These are phyloP conservation scores for Candida odintsovae DNA, from an alignment of 805 yeast species.

Conservation along the genomic window DNA sequence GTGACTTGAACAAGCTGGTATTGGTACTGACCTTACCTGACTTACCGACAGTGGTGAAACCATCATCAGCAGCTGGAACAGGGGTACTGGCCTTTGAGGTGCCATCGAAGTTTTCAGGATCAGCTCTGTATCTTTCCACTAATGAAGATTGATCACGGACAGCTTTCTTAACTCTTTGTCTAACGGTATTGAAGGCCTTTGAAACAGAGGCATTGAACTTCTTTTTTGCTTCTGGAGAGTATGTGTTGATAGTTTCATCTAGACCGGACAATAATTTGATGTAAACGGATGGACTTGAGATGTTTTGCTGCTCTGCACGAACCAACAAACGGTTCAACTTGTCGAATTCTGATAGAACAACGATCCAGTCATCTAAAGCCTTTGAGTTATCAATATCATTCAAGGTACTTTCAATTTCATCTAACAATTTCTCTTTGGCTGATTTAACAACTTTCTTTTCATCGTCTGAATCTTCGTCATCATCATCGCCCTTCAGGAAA, in stretches of 20 bases:
- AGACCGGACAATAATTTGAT: constrained; percentile 64
- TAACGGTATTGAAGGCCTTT: constrained; percentile 79
- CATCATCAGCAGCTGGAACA: constrained; percentile 23
- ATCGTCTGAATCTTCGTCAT: constrained; percentile 54
- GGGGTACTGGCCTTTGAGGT: constrained; percentile 19
- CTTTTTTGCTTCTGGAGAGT: constrained; percentile 47
- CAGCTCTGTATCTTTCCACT: constrained; percentile 53
- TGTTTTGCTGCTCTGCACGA: constrained; percentile 71
- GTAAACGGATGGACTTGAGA: constrained; percentile 65
- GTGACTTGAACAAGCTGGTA: constrained; percentile 55
- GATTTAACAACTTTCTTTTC: constrained; percentile 84
- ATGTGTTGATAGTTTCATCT: constrained; percentile 59
- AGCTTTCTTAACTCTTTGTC: constrained; percentile 82
- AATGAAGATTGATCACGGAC: constrained; percentile 60
- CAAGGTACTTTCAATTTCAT: constrained; percentile 68
- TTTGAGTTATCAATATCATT: constrained; percentile 65
- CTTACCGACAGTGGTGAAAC: constrained; percentile 30
- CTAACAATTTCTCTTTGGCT: constrained; percentile 87
- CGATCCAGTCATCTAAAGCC: constrained; percentile 73
- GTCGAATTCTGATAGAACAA: constrained; percentile 72
- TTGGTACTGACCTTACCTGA: constrained; percentile 20
- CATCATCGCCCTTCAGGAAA: constrained; percentile 33
- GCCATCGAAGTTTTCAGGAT: constrained; percentile 69
- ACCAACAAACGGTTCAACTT: constrained; percentile 59
- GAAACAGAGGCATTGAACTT: constrained; percentile 78